Base-by-base conservation (phyloP, 1,284 basidiomycete species). In the Cryptococcus jaspeensis region DNA sequence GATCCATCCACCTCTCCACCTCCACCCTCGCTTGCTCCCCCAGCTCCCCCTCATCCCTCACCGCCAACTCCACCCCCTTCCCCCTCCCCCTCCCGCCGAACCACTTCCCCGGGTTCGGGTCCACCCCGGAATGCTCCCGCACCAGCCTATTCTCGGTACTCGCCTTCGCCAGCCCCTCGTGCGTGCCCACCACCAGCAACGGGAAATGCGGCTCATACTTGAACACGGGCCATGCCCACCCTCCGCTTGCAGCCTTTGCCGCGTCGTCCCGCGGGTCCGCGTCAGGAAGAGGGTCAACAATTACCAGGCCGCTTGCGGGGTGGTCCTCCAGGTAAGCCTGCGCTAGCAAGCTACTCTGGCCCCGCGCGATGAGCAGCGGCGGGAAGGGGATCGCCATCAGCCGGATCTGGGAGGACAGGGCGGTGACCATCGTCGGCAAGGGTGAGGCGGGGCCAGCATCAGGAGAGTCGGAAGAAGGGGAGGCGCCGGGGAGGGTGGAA, bases 281-380 rank as follows among this genome's bases (percentile, higher is more conserved):
- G 48, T 73, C 70, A 0, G 59, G 58, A 3, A 84, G 83, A 18
- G 86, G 86, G 32, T 83, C 81, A 39, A 86, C 80, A 25, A 88
- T 77, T 42, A 86, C 80, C 43, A 88, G 76, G 0, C 81, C 86
- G 11, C 79, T 79, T 2, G 84, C 85, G 1, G 85, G 84, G 65
- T 85, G 74, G 36, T 84, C 86, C 8, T 84, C 85, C 54, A 88
- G 82, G 69, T 86, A 87, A 13, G 83, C 80, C 69, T 88, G 85
- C 11, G 84, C 82, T 52, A 88, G 81, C 46, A 87, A 76, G 18
- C 71, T 71, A 50, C 81, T 81, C 1, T 76, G 68, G 0, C 79
- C 80, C 9, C 80, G 79, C 1, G 86, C 82, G 59, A 87, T 77
- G 42, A 88, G 73, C 42, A 88, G 80, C 0, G 86, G 86, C 1